These are phyloP conservation scores for Basidiobolus meristosporus DNA, from an alignment of 371 early-diverging fungal genomes.

Conservation along the genomic window DNA sequence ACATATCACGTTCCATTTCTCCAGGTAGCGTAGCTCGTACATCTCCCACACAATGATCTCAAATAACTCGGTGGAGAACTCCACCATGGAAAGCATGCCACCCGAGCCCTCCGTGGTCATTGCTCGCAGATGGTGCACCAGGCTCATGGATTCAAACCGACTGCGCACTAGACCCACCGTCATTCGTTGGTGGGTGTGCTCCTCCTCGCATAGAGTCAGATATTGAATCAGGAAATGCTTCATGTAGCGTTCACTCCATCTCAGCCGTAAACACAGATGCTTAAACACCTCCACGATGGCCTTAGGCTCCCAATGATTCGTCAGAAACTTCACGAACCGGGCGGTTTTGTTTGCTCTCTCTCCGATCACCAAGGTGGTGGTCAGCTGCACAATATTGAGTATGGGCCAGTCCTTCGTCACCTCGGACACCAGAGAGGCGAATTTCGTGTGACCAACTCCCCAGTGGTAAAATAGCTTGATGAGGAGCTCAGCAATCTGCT, in stretches of 20 bases:
- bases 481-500: conserved; percentile 1
- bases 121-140: no score
- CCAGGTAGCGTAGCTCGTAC: no score
- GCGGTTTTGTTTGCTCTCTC: conserved; percentile 2
- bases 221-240: conserved; percentile 3
- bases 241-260: neutral
- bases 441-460: conserved; percentile 3
- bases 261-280: neutral
- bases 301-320: neutral
- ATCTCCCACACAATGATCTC: no score
- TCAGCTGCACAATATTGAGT: neutral
- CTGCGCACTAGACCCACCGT: no score
- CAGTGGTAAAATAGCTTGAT: conserved; percentile 5
- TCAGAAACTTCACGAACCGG: neutral
- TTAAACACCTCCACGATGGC: neutral
- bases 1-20: no score
- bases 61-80: no score
- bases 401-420: neutral
- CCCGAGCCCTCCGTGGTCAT: no score
- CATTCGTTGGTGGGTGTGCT: no score
- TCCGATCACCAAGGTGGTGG: conserved; percentile 3
- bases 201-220: no score
- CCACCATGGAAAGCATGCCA: no score
- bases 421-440: neutral
- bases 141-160: no score